A percentile compares a stretch with the other conserved stretches of the same genome.
These are phyloP conservation scores for Xylaria flabelliformis DNA, from an alignment of 495 filamentous ascomycete species.

Conservation along the genomic window DNA sequence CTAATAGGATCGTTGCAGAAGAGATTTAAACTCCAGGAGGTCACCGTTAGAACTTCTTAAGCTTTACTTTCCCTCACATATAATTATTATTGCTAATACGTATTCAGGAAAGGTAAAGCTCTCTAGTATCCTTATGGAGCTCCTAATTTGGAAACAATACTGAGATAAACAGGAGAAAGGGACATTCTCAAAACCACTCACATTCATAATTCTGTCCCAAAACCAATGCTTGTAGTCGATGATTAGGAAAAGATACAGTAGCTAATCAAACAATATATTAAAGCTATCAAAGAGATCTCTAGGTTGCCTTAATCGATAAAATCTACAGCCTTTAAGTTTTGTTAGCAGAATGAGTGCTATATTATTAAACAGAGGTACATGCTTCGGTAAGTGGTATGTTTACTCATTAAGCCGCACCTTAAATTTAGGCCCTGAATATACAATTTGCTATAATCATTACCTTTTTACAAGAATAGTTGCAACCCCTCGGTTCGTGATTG, in stretches of 20 bases:
- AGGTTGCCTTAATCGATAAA: not conserved
- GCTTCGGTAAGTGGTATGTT: not conserved
- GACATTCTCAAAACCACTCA: slow-evolving; percentile 40
- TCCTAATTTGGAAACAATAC: slow-evolving; percentile 36
- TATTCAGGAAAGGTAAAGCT: too few relatives aligned
- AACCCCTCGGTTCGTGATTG: too few relatives aligned
- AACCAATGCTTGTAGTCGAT: not conserved
- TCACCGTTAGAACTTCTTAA: too few relatives aligned
- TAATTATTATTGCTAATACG: too few relatives aligned
- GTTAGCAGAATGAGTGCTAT: not conserved
- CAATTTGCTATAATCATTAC: not conserved
- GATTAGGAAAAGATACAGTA: not conserved
- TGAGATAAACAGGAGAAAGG: slow-evolving; percentile 45
- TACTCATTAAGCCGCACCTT: not conserved
- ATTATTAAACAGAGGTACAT: not conserved
- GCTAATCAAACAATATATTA: not conserved
- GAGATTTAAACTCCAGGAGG: too few relatives aligned
- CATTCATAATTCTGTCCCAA: too few relatives aligned
- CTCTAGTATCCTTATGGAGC: slow-evolving; percentile 31
- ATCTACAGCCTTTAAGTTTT: not conserved
- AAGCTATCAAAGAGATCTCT: too few relatives aligned
- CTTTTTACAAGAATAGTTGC: not conserved
- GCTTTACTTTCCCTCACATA: too few relatives aligned
- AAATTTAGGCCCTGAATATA: not conserved
- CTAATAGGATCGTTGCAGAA: too few relatives aligned